Conservation (phyloP, 768 basidiomycete genomes). For the Vararia minispora region DNA sequence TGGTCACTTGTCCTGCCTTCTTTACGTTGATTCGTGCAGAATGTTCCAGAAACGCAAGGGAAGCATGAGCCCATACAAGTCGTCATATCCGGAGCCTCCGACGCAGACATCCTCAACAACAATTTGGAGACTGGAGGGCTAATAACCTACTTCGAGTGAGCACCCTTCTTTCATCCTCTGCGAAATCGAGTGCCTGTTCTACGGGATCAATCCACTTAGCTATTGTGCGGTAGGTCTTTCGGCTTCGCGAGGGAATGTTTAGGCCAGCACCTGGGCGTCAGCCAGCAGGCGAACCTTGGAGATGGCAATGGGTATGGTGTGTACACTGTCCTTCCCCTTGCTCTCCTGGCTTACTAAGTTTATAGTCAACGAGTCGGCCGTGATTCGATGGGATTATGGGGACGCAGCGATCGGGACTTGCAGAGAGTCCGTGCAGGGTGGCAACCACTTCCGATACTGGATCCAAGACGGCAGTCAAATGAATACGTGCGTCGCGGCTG, state of each 20-base stretch:
- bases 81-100: conserved; percentile 71
- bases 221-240: no score
- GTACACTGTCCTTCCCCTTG: conserved; percentile 17
- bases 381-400: conserved; percentile 79
- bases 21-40: no score
- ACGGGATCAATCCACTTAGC: no score
- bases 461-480: conserved; percentile 54
- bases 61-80: conserved; percentile 71
- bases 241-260: conserved; percentile 72
- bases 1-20: no score
- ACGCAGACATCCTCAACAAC: conserved; percentile 53
- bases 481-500: conserved; percentile 43
- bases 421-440: conserved; percentile 75
- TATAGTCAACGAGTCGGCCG: conserved; percentile 71
- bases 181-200: no score
- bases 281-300: conserved; percentile 70
- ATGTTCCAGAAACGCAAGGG: conserved; percentile 1
- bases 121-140: conserved; percentile 55
- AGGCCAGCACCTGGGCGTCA: conserved; percentile 62
- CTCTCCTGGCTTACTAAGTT: neutral
- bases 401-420: conserved; percentile 78
- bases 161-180: no score
- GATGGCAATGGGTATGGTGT: conserved; percentile 67
- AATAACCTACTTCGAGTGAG: conserved; percentile 77
- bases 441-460: conserved; percentile 88